Base-by-base conservation (phyloP, 2,329 filamentous ascomycete genomes). In the Amphichorda felina region DNA sequence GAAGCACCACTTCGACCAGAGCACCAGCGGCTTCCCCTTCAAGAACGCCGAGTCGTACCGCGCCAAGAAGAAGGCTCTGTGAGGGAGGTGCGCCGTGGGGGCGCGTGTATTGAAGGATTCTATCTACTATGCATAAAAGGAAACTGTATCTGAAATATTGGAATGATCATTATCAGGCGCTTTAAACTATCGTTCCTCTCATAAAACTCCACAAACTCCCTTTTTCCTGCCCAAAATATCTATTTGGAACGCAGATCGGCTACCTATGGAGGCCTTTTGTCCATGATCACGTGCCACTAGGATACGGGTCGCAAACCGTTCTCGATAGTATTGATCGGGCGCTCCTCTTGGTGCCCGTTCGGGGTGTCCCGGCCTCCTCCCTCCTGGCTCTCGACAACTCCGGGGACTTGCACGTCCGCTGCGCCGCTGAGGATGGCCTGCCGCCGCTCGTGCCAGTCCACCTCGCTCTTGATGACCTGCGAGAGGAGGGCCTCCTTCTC, bases 401-500 rank as follows among this genome's bases (percentile, higher is more conserved):
- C 52, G 3, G 52, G 41, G 6, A 70, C 53, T 14, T 65, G 54
- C 8, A 69, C 61, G 15, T 69, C 62, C 2, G 59, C 63, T 4
- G 56, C 56, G 8, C 64, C 66, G 2, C 59, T 61, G 16, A 77
- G 57, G 5, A 79, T 70, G 4, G 66, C 64, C 45, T 68, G 59
- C 28, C 74, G 67, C 35, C 75, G 64, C 38, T 68, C 62, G 45
- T 77, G 72, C 60, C 79, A 77, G 52, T 79, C 75, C 24, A 73
- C 65, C 53, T 89, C 83, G 47, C 64, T 68, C 47, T 69, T 57
- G 45, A 85, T 68, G 22, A 81, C 69, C 49, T 86, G 83, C 38
- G 84, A 74, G n/a, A 91, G 57, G 14, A 89, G 56, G 21, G 84
- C 68, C 56, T 91, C 83, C 56, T 89, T 89, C 56, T 83, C 76